Evolutionary conservation across 129 eudicot genomes (phyloP), one percentile per base, ranked within the genome.

Genomic region (Sambucus nigra): DNA sequence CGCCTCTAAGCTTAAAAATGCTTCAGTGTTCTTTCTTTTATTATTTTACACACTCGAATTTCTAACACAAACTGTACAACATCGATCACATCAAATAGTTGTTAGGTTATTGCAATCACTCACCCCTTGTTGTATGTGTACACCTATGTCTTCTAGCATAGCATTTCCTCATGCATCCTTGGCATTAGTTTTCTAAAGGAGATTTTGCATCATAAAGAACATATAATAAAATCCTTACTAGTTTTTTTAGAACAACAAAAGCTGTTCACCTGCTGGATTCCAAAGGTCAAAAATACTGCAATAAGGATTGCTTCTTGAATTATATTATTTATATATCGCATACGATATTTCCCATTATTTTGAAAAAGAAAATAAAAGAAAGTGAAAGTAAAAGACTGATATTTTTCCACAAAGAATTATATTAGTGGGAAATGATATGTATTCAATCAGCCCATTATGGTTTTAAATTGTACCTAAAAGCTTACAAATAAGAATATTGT

Each of bases 111-210:
- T 42, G 20, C 24, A 51, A 66, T 35, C 42, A 35, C 67, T 51
- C 53, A 86, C 99, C 99, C 86, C 87, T 64, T 92, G 99, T 53
- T 92, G 99, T 54, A 92, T 67, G 73, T 76, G 77, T 38, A 92
- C 99, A 35, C 99, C 99, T 60, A 86, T 82, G 68, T 92, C 99
- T 65, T 94, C 91, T 14, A 86, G 63, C 54, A 92, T 81, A 44
- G 44, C 17, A 53, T 92, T 92, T 41, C 99, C 99, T 39, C 96
- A 92, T 27, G 99, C 99, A 75, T 92, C 99, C 69, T 64, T 92
- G 35, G 96, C 96, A 73, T 86, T 86, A 47, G 94, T 92, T 77
- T 82, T 86, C 78, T 82, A 70, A 16, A 92, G 64, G 55, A 79
- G 75, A 61, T 75, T 68, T 96, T 92, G 82, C 59, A 70, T 44